Evolutionary conservation across 495 filamentous ascomycete species (phyloP).

Genomic region (Cairneyella variabilis): DNA sequence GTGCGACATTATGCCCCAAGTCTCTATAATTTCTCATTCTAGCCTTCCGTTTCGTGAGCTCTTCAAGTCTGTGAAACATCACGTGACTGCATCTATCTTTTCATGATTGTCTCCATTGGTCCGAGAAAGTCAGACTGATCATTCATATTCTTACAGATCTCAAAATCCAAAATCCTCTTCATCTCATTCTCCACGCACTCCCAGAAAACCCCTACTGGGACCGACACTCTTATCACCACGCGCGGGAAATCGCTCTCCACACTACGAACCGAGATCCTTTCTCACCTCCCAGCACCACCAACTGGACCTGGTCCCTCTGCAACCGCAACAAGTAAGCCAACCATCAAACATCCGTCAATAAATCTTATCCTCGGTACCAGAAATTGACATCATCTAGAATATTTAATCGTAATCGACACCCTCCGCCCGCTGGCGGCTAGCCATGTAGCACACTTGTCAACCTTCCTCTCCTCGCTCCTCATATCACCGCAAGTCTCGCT

Average conservation of each 20-base stretch:
- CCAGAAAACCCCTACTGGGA: conserved; percentile 42
- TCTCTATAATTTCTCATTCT: no score
- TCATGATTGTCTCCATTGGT: neutral
- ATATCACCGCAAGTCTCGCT: conserved; percentile 46
- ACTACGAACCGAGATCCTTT: conserved; percentile 55
- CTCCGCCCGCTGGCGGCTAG: conserved; percentile 48
- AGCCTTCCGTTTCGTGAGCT: no score
- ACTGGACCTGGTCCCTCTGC: neutral
- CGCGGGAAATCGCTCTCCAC: conserved; percentile 49
- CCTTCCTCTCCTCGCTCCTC: conserved; percentile 54
- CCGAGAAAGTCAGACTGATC: neutral
- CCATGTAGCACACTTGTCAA: conserved; percentile 38
- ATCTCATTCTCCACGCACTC: conserved; percentile 70
- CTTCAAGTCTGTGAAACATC: neutral
- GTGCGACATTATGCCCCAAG: no score
- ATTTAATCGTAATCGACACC: conserved; percentile 59
- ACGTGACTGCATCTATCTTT: neutral
- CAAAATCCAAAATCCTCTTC: conserved; percentile 59
- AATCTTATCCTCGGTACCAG: neutral
- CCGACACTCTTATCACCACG: conserved; percentile 61
- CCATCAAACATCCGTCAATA: no score
- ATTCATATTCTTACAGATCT: no score
- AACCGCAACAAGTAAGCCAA: conserved; percentile 28
- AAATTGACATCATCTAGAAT: conserved; percentile 32
- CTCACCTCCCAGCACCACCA: conserved; percentile 36